Base-by-base conservation (phyloP, 225 moss, liverwort and hornwort species). In the Straminergon stramineum region DNA sequence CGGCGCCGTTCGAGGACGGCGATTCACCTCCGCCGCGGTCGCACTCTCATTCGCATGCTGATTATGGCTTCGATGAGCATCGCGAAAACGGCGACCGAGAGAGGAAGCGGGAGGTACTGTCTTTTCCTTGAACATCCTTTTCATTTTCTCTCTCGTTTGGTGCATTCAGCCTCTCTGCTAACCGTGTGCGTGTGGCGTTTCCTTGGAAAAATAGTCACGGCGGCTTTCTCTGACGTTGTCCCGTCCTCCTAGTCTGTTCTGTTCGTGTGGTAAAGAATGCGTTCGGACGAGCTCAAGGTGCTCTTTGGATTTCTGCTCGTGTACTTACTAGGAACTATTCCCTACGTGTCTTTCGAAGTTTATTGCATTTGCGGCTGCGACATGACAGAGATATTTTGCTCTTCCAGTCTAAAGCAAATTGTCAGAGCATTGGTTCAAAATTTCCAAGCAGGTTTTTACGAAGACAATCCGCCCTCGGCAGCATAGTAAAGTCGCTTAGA, bases 51-150 rank as follows among this genome's bases (percentile, higher is more conserved):
- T 89, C 90, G 21, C 94, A 94, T 66, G 92, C 91, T 57, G 94
- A 92, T 17, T 92, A 88, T 84, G 92, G 86, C 83, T 93, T 64
- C 86, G 93, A 93, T 19, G 92, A 92, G 4, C 93, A 93, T 66
- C 94, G 94, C 68, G 94, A 94, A 43, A 92, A 94, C 90, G 92
- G 92, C 90, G 93, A 94, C 48, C 90, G 93, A 81, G 93, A 94
- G 14, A 87, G 92, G 88, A 94, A 93, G 91, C 94, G 94, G 39
- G 92, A 92, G 92, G 94, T 94, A 87, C 68, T 67, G 53, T 37
- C 26, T 35, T 62, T 69, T 61, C 37, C 75, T 45, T 63, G 55
- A 43, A 26, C 37, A 1, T 8, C 70, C 32, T 58, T 79, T 30
- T 4, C 45, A 66, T 77, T 51, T 56, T 45, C 68, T 75, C 81